phyloP scores from a whole-genome alignment of 106 monocot genomes.

The Acanthochlamys bracteata region DNA sequence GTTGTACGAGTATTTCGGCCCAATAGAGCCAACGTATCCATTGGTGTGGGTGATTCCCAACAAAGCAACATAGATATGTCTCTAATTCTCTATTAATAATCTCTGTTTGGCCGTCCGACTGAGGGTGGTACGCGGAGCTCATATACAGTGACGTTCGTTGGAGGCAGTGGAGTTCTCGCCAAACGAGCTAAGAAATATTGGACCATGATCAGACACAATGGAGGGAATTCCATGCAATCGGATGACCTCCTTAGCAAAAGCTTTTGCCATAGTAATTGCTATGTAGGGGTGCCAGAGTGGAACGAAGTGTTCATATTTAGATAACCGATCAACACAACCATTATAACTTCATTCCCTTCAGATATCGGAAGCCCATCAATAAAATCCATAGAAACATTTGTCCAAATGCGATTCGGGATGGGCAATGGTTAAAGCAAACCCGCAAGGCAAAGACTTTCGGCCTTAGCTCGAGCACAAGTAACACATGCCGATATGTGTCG shows the following conservation, averaged over 20 bases:
- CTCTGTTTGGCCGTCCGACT: slow-evolving; percentile 1
- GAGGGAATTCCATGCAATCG: slow-evolving; percentile 1
- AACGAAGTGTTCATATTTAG: neutral
- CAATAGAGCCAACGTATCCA: neutral
- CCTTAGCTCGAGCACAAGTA: neutral
- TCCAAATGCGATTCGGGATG: neutral
- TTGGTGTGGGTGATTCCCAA: neutral
- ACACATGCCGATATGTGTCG: no score
- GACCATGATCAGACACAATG: neutral
- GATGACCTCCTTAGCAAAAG: neutral
- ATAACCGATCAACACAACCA: slow-evolving; percentile 4
- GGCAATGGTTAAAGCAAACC: neutral
- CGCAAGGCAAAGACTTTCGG: neutral
- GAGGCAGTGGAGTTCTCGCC: neutral
- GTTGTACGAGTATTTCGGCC: neutral
- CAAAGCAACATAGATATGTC: neutral
- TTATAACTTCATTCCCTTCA: neutral
- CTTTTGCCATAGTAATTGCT: neutral
- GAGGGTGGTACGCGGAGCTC: neutral
- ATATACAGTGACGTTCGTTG: neutral
- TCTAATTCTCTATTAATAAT: neutral
- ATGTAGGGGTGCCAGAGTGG: neutral
- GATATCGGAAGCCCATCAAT: neutral
- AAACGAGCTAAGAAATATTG: neutral
- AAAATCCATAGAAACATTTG: slow-evolving; percentile 4